A percentile compares a stretch with the other conserved stretches of the same genome.
Evolutionary conservation across 2,329 filamentous ascomycete species (phyloP).

Genomic region (Trichophyton mentagrophytes): DNA sequence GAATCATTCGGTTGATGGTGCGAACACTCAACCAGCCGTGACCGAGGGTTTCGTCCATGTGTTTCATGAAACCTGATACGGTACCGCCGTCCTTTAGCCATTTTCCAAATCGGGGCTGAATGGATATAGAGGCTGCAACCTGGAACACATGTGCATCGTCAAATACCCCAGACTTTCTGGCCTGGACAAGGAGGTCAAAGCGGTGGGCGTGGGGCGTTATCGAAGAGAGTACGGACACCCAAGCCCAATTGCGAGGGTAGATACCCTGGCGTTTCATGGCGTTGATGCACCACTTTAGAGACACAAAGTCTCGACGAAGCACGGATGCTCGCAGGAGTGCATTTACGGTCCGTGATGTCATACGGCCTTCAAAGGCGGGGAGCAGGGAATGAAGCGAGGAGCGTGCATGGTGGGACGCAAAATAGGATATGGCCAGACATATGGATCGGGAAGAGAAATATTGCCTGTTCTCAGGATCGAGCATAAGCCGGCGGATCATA

Average conservation of each 20-base stretch:
- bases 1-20: conserved; percentile 28
- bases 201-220: conserved; percentile 1
- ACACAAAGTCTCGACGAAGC: conserved; percentile 25
- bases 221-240: conserved; percentile 29
- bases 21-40: conserved; percentile 26
- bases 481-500: conserved; percentile 24
- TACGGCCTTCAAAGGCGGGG: conserved; percentile 23
- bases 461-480: conserved; percentile 18
- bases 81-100: conserved; percentile 24
- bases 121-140: conserved; percentile 15
- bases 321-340: conserved; percentile 31
- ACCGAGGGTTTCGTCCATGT: conserved; percentile 24
- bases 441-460: conserved; percentile 31
- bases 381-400: conserved; percentile 24
- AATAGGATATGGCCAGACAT: conserved; percentile 29
- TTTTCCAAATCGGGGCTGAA: conserved; percentile 22
- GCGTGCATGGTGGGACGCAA: conserved; percentile 24
- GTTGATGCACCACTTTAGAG: conserved; percentile 28
- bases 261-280: conserved; percentile 29
- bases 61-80: conserved; percentile 27
- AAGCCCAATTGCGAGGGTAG: conserved; percentile 30
- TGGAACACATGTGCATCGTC: background rate
- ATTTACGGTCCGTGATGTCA: conserved; percentile 33
- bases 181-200: conserved; percentile 2
- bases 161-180: background rate